Evolutionary conservation across 2,329 filamentous ascomycete genomes (phyloP), one percentile per base, ranked within the genome.

Genomic region (Fulvia fulva): DNA sequence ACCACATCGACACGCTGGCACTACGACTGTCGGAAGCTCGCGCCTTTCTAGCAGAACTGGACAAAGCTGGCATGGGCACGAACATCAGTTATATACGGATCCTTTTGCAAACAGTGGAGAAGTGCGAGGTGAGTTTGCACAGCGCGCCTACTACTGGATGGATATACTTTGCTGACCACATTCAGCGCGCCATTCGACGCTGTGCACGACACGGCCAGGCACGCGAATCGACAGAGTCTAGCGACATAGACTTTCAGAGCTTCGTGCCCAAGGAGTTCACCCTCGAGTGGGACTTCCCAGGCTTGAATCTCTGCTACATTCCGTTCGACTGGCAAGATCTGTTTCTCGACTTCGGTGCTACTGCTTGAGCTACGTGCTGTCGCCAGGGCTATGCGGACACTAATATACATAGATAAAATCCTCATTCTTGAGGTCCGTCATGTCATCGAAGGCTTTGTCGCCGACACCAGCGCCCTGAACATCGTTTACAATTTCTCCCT

Each of bases 321-420:
- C 77, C 78, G 0, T 71, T 75, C 11, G 74, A 74, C 5, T 79
- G 77, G 75, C 77, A 80, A 55, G 75, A 78, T 59, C 70, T 79
- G 58, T 80, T 81, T 58, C 74, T 76, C 3, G 75, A 80, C 57
- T 75, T 79, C 14, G 70, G 43, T 5, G 22, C 56, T 34, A 52
- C 51, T 11, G 55, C 55, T 26, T 58, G 44, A 56, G 22, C 47
- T 8, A 14, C 11, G 30, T n/a, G 41, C 37, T 45, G 32, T 56
- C 14, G 34, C 14, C n/a, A 5, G n/a, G 9, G 16, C n/a, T n/a
- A 37, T 16, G 11, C 34, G 12, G 14, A 14, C 22, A 19, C 61
- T 62, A 81, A 52, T 76, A 83, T 2, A 86, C 77, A 70, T 83
- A 87, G 6, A 86, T 77, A 65, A 87, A 87, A 60, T 87, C 83